These are phyloP conservation scores for Blastobotrys peoriensis DNA, from an alignment of 805 yeast genomes.

Conservation along the genomic window DNA sequence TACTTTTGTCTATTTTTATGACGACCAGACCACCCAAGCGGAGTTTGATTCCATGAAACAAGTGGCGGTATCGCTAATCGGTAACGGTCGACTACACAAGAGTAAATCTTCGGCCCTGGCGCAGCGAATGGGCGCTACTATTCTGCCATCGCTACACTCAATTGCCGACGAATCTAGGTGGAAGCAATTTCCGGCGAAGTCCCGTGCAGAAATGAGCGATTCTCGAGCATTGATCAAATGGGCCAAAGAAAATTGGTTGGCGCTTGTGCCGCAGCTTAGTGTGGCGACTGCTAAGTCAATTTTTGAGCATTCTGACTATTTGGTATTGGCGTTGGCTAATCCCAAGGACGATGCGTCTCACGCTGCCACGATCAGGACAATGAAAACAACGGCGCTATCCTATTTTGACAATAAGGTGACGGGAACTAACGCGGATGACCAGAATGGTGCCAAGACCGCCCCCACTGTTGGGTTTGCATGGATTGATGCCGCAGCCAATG, in stretches of 20 bases:
- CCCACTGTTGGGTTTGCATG: slow-evolving; percentile 31
- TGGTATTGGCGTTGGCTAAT: slow-evolving; percentile 30
- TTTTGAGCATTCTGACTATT: slow-evolving; percentile 24
- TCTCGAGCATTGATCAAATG: slow-evolving; percentile 24
- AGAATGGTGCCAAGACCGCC: slow-evolving; percentile 20
- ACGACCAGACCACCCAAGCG: slow-evolving; percentile 32
- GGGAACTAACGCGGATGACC: slow-evolving; percentile 24
- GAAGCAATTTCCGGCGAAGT: slow-evolving; percentile 23
- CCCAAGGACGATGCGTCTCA: slow-evolving; percentile 22
- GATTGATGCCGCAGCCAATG: slow-evolving; percentile 32
- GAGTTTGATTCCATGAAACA: slow-evolving; percentile 34
- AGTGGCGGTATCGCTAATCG: slow-evolving; percentile 28
- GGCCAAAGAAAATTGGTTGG: slow-evolving; percentile 31
- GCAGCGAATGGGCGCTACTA: slow-evolving; percentile 23
- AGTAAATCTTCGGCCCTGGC: slow-evolving; percentile 25
- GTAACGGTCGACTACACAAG: slow-evolving; percentile 28
- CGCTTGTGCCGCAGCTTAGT: slow-evolving; percentile 32
- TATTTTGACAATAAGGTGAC: slow-evolving; percentile 21
- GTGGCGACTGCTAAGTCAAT: slow-evolving; percentile 31
- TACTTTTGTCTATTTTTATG: slow-evolving; percentile 34
- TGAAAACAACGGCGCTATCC: slow-evolving; percentile 28
- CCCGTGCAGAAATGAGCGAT: slow-evolving; percentile 31
- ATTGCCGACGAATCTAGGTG: slow-evolving; percentile 20
- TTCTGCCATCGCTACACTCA: slow-evolving; percentile 30
- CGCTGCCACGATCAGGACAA: slow-evolving; percentile 23